These are phyloP conservation scores for Endothia cerciana DNA, from an alignment of 2,329 filamentous ascomycete species.

Conservation along the genomic window DNA sequence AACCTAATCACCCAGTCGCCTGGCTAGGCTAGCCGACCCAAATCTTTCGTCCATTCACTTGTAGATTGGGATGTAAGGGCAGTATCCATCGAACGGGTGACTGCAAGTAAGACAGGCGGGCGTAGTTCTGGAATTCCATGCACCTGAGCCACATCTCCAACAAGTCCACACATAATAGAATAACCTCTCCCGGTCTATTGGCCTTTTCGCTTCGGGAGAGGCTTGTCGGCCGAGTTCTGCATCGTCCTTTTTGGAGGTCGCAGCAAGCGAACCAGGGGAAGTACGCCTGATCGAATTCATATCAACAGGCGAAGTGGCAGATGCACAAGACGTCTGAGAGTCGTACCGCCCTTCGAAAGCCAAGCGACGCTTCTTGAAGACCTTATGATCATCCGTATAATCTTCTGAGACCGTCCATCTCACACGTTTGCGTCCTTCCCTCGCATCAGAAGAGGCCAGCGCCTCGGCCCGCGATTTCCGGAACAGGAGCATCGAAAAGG, in stretches of 20 bases:
- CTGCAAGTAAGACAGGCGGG: not conserved
- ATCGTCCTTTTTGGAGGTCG: not conserved
- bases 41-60: no score
- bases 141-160: not conserved
- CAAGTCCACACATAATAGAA: not conserved
- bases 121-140: not conserved
- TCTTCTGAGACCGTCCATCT: constrained; percentile 4
- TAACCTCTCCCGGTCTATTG: not conserved
- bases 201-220: not conserved
- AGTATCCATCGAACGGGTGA: not conserved
- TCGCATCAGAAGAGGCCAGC: not conserved
- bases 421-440: not conserved
- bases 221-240: not conserved
- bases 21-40: no score
- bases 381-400: not conserved
- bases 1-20: not conserved
- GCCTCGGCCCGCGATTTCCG: not conserved
- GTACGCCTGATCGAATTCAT: not conserved
- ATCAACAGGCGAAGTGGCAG: not conserved
- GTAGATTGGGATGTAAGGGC: not conserved
- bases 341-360: not conserved
- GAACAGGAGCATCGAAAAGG: not conserved
- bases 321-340: not conserved
- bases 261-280: not conserved
- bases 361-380: not conserved